Percentiles rank a stretch among this genome's conserved stretches.
Evolutionary conservation across 345 rosid genomes (phyloP).

Genomic region (Noccaea bulbosa): DNA sequence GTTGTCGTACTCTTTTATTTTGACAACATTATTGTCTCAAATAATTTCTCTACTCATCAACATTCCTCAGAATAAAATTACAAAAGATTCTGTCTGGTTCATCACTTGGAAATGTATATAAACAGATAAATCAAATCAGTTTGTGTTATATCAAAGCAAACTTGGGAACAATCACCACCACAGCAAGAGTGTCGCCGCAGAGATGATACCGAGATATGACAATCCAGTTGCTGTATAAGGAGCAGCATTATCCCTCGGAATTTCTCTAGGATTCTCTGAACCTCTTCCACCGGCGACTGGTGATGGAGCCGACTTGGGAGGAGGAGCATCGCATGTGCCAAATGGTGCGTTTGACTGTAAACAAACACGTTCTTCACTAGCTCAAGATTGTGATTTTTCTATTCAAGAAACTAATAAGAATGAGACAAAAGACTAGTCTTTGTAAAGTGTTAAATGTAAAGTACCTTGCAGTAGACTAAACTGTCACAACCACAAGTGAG

Average conservation of each 20-base stretch:
- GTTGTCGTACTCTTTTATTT: constrained; percentile 5
- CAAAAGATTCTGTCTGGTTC: background rate
- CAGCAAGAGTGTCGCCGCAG: constrained; percentile 39
- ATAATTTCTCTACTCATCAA: background rate
- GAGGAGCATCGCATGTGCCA: constrained; percentile 81
- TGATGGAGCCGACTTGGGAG: constrained; percentile 72
- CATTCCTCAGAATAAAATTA: constrained; percentile 9
- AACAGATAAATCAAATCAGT: background rate
- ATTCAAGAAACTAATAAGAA: no score
- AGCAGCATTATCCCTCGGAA: constrained; percentile 45
- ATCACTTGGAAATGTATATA: constrained; percentile 8
- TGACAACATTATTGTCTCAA: constrained; percentile 2
- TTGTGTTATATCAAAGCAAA: constrained; percentile 27
- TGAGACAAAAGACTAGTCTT: background rate
- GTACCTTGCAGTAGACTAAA: constrained; percentile 78
- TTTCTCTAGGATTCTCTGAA: background rate
- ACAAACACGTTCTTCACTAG: constrained; percentile 2
- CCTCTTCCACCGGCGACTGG: constrained; percentile 53
- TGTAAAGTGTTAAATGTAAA: constrained; percentile 12
- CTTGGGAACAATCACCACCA: constrained; percentile 28
- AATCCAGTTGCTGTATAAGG: constrained; percentile 44
- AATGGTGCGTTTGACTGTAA: constrained; percentile 69
- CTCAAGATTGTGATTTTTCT: no score
- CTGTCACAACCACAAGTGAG: constrained; percentile 90
- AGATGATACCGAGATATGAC: constrained; percentile 40